Base-by-base conservation (phyloP, 176 grass and related monocot species). In the Musa troglodytarum region DNA sequence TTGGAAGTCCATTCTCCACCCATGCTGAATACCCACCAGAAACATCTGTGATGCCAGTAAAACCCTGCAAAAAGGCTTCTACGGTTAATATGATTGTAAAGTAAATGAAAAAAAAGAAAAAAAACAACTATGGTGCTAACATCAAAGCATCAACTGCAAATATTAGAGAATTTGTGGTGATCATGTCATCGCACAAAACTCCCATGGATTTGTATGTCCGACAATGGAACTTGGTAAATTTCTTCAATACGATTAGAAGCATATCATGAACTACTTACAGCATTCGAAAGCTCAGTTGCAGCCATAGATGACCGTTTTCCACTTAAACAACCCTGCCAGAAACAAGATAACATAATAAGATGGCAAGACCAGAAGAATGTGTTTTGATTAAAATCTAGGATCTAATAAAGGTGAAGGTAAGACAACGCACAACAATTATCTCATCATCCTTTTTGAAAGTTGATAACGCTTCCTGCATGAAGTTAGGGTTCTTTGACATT, bases 1-100 rank as follows among this genome's bases (percentile, higher is more conserved):
- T 76, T 51, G 74, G 74, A 63, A 76, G 74, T 63, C 57, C 74
- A 49, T 64, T 76, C 58, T 76, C 29, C 26, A 76, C 58, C 74
- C 74, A 76, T 12, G 74, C 74, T 64, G 74, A 76, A 64, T 76
- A 76, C 51, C 74, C 74, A 51, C 74, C 74, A 23, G 28, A 12
- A 50, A 76, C 2, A 49, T 76, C 74, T 24, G 74, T 76, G 74
- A 76, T 63, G 17, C 17, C 56, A 23, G 43, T 54, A 17, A 58
- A 74, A 57, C 53, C 72, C 54, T 74, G 53, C 3, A n/a, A 70
- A 50, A 25, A 19, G 6, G 24, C 29, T 26, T 57, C 54, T 57
- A 57, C 19, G 10, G 54, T 57, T 34, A 16, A 57, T 57, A 15
- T 4, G 13, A 5, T 57, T 57, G 10, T 56, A 57, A 34, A 34